Base-by-base conservation (phyloP, 106 monocot species). In the Allium sativum region DNA sequence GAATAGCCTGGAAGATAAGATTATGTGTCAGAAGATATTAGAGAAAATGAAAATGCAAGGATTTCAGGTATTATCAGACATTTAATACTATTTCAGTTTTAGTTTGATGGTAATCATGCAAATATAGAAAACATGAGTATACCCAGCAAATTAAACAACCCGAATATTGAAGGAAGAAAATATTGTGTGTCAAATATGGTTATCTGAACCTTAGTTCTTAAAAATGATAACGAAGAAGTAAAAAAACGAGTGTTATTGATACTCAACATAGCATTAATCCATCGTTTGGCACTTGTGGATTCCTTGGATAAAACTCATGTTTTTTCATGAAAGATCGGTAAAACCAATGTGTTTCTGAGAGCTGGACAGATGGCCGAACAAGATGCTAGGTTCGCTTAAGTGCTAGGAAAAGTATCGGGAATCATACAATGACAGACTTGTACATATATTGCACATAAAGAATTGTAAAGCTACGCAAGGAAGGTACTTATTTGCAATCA, bases 331-430 rank as follows among this genome's bases (percentile, higher is more conserved):
- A 76, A 92, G 92, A 81, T 92, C 55, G 92, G 92, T 20, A 87
- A 87, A 68, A 81, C 14, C 54, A 92, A 92, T 70, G 84, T 92
- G 13, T 87, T 92, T 74, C 62, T 92, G 55, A 83, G 92, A 92
- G 92, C 92, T 65, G 92, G 92, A 21, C 92, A 92, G 76, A 92
- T 92, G 92, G 92, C 92, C 66, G 87, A 92, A 69, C 52, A 87
- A 44, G 92, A 92, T 84, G 81, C 92, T 40, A 80, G 81, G 60
- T 81, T 87, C 83, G 71, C 83, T 55, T 87, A 87, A 58, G 84
- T 87, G 51, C 68, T 87, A 45, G 84, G 81, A 74, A 75, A 64
- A 81, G 87, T 87, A 50, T 87, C 92, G 5, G 71, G 78, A 66
- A 81, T 52, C 11, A 92, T 92, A 59, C 92, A 92, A 69, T 84